Conservation (phyloP, 371 early-diverging fungal species). For the Mucor saturninus region DNA sequence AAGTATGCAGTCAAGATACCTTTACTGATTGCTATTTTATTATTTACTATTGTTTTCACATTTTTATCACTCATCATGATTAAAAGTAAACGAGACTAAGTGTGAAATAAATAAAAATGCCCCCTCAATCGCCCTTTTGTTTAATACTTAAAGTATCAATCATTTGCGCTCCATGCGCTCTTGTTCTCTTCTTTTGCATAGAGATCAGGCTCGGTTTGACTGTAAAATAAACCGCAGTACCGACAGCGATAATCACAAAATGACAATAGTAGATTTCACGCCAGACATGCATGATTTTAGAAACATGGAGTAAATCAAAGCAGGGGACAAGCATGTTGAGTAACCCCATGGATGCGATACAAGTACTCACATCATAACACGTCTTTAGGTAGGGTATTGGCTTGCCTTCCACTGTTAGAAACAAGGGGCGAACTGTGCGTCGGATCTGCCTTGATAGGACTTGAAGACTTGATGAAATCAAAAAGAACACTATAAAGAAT, state of each 20-base stretch:
- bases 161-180: not conserved
- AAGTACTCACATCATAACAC: slow-evolving; percentile 72
- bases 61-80: slow-evolving; percentile 88
- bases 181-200: slow-evolving; percentile 25
- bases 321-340: slow-evolving; percentile 75
- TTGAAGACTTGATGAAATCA: slow-evolving; percentile 31
- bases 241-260: slow-evolving; percentile 43
- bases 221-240: slow-evolving; percentile 24
- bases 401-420: slow-evolving; percentile 28
- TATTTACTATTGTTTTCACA: slow-evolving; percentile 74
- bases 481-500: slow-evolving; percentile 33
- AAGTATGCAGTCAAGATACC: slow-evolving; percentile 89
- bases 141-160: not conserved
- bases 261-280: slow-evolving; percentile 59
- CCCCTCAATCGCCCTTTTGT: not conserved
- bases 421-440: slow-evolving; percentile 71
- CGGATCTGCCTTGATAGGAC: slow-evolving; percentile 54
- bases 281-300: slow-evolving; percentile 65
- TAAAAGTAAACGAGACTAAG: slow-evolving; percentile 59
- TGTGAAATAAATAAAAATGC: slow-evolving; percentile 2
- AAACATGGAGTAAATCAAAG: slow-evolving; percentile 69
- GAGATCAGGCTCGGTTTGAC: slow-evolving; percentile 13
- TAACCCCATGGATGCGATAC: slow-evolving; percentile 63
- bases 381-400: slow-evolving; percentile 17
- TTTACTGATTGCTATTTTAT: slow-evolving; percentile 78